Evolutionary conservation across 1,284 basidiomycete species (phyloP).

Genomic region (Tilletia indica): DNA sequence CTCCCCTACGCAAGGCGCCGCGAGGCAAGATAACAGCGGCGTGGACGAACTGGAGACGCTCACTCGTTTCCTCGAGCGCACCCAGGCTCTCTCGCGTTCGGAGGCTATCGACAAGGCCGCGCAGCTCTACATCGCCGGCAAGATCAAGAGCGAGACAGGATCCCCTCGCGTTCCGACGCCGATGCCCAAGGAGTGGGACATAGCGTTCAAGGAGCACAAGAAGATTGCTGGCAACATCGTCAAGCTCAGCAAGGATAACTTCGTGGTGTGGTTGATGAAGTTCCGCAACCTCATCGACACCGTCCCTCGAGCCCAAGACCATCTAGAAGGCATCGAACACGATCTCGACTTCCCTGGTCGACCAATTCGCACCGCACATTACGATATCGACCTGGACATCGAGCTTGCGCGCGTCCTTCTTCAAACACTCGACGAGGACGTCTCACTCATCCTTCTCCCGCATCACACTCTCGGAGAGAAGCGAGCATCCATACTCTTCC

Average conservation of each 20-base stretch:
- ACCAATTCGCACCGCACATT: background rate
- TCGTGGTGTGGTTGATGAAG: background rate
- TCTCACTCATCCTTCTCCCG: background rate
- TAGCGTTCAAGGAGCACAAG: no score
- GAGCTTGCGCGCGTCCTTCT: background rate
- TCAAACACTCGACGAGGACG: background rate
- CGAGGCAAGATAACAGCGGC: no score
- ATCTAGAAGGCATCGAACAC: background rate
- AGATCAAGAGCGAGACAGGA: no score
- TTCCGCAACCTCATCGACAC: constrained; percentile 3
- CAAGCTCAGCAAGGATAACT: background rate
- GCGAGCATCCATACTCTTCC: background rate
- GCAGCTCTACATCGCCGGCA: no score
- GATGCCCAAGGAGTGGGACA: no score
- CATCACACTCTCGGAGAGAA: background rate
- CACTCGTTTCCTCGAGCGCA: no score
- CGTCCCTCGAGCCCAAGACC: background rate
- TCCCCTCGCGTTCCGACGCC: no score
- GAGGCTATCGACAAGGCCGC: no score
- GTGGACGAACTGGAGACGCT: no score
- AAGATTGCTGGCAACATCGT: background rate
- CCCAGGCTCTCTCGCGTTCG: no score
- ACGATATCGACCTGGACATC: background rate
- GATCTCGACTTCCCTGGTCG: background rate
- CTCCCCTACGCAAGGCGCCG: no score